Evolutionary conservation across 352 stramenopile genomes (phyloP).

Genomic region (Nothophytophthora sp.): DNA sequence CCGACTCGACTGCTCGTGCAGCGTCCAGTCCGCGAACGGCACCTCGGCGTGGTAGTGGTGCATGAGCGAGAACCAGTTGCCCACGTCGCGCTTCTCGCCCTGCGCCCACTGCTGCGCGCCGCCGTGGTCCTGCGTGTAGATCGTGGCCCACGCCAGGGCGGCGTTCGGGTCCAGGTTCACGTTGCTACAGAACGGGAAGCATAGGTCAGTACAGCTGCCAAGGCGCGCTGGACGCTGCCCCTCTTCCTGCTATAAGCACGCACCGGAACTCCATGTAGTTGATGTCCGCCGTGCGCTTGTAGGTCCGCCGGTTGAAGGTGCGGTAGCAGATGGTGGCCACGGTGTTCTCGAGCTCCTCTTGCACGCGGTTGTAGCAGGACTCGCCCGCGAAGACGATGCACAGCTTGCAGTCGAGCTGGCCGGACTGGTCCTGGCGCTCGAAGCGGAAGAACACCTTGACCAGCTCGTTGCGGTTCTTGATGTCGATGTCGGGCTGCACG

Average conservation of each 20-base stretch:
- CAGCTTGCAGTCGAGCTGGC: slow-evolving; percentile 70
- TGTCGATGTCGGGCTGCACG: slow-evolving; percentile 81
- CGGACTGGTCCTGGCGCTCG: slow-evolving; percentile 55
- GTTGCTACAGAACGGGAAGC: too few species aligned
- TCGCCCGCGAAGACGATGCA: slow-evolving; percentile 84
- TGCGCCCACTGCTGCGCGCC: slow-evolving; percentile 84
- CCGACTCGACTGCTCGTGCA: slow-evolving; percentile 41
- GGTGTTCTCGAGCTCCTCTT: slow-evolving; percentile 72
- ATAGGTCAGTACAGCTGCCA: too few species aligned
- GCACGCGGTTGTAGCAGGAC: slow-evolving; percentile 82
- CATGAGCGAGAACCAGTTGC: slow-evolving; percentile 90
- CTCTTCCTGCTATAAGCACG: too few species aligned
- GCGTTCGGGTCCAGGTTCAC: slow-evolving; percentile 58
- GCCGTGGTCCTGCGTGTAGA: slow-evolving; percentile 77
- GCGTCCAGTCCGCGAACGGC: slow-evolving; percentile 43
- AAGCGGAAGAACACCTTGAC: slow-evolving; percentile 87
- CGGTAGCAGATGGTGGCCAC: slow-evolving; percentile 81
- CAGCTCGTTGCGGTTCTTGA: slow-evolving; percentile 79
- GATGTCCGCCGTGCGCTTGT: slow-evolving; percentile 89
- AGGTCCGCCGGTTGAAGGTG: slow-evolving; percentile 84
- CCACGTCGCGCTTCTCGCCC: slow-evolving; percentile 79
- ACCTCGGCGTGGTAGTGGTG: slow-evolving; percentile 81
- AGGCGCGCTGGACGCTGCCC: too few species aligned
- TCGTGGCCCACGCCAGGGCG: slow-evolving; percentile 49
- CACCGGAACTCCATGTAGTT: slow-evolving; percentile 89